Evolutionary conservation across 768 basidiomycete genomes (phyloP).

Genomic region (Leccinum fibrillosum): DNA sequence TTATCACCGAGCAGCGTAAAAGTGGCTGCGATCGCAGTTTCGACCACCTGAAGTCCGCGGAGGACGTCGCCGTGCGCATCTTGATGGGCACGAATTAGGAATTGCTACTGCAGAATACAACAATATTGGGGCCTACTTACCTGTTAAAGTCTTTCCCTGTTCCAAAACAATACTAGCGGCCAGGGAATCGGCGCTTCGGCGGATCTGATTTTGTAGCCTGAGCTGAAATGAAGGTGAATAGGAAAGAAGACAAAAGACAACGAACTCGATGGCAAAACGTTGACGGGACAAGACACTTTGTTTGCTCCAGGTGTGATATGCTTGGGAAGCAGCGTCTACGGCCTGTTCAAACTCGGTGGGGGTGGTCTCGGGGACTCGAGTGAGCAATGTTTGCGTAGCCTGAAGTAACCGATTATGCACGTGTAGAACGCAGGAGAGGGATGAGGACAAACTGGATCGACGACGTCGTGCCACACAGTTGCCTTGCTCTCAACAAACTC

Average conservation of each 20-base stretch:
- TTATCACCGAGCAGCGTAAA: conserved; percentile 87
- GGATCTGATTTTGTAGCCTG: conserved; percentile 85
- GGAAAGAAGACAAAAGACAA: conserved; percentile 12
- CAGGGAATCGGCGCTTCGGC: conserved; percentile 81
- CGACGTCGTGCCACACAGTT: conserved; percentile 77
- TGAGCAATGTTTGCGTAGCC: conserved; percentile 90
- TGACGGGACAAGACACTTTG: conserved; percentile 86
- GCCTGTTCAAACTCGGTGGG: conserved; percentile 77
- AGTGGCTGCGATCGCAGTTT: conserved; percentile 77
- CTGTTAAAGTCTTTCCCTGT: conserved; percentile 91
- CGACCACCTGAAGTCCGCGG: conserved; percentile 87
- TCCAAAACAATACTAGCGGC: conserved; percentile 90
- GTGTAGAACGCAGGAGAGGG: neutral
- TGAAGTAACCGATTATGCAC: conserved; percentile 28
- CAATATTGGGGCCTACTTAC: conserved; percentile 33
- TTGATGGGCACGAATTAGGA: conserved; percentile 22
- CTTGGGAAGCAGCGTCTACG: conserved; percentile 76
- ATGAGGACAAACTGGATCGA: conserved; percentile 71
- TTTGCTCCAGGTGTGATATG: conserved; percentile 86
- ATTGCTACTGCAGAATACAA: neutral
- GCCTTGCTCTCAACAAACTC: conserved; percentile 83
- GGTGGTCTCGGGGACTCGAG: conserved; percentile 88
- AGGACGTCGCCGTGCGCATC: conserved; percentile 96
- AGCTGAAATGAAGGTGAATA: conserved; percentile 1
- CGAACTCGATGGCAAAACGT: conserved; percentile 84